Evolutionary conservation across 495 filamentous ascomycete species (phyloP), one percentile per base, ranked within the genome.

Genomic region (Tricharina praecox): DNA sequence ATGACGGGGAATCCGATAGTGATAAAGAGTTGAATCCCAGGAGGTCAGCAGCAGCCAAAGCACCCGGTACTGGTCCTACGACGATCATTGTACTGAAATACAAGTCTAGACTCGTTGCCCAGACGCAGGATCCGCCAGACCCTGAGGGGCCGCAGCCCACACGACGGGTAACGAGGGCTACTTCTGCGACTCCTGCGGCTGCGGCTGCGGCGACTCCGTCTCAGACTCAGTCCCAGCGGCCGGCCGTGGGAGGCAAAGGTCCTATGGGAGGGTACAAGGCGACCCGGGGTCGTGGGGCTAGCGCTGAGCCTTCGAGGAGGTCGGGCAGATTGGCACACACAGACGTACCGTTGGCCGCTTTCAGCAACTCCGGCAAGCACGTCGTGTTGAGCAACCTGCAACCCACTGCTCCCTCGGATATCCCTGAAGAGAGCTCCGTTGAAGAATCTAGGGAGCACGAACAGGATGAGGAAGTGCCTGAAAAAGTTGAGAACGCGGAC

Each of bases 361-460:
- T 59, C 21, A 47, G 52, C 33, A 52, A 43, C 32, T 52, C 55
- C 11, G 56, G 56, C 25, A 59, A 59, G 19, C 55, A 58, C 36
- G 46, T 30, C 3, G 48, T 55, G 43, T 9, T 46, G 13, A 46
- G 26, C 9, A 35, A 35, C 23, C 26, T 46, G 7, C 4, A 19
- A 21, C 20, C 39, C 18, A 25, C 43, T 1, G n/a, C 28, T 19
- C 15, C 23, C 13, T 1, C 28, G 13, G 11, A 46, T 32, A 34
- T 46, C 24, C 11, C 25, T 8, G 36, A 39, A 23, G 47, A 49
- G 15, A 32, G 37, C 35, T 15, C 39, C 26, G 36, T 28, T 19
- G 35, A 49, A 15, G 36, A 49, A 8, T 34, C 16, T 16, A 32
- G 24, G 23, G 36, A 49, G 16, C 19, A 45, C 18, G 36, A 51